Conservation (phyloP, 2,329 filamentous ascomycete species). For the Hymenotorrendiella dingleyae region DNA sequence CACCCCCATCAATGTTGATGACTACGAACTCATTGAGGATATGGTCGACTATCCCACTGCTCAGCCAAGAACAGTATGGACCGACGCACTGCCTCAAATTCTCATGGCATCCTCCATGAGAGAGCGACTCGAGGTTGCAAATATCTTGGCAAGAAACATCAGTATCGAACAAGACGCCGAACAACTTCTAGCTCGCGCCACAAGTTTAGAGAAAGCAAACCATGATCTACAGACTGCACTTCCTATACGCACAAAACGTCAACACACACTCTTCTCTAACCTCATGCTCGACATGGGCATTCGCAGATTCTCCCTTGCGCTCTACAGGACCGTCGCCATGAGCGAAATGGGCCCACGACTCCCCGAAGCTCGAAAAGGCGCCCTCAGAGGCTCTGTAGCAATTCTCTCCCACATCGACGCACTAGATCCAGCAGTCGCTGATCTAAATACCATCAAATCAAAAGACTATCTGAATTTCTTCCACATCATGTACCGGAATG, state of each 20-base stretch:
- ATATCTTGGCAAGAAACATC: conserved; percentile 13
- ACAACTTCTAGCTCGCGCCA: conserved; percentile 8
- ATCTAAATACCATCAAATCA: conserved; percentile 14
- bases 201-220: conserved; percentile 9
- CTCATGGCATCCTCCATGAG: conserved; percentile 10
- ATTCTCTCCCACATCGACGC: conserved; percentile 20
- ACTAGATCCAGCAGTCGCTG: conserved; percentile 18
- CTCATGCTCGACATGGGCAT: conserved; percentile 18
- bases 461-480: conserved; percentile 20
- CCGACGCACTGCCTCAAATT: conserved; percentile 17
- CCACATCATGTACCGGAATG: conserved; percentile 14
- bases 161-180: conserved; percentile 12
- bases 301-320: conserved; percentile 12
- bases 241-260: conserved; percentile 6
- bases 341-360: conserved; percentile 7
- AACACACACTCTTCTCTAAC: conserved; percentile 13
- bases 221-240: conserved; percentile 7
- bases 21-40: conserved; percentile 12
- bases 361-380: conserved; percentile 15
- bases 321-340: conserved; percentile 14
- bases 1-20: conserved; percentile 40
- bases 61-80: conserved; percentile 11
- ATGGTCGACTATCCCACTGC: conserved; percentile 14
- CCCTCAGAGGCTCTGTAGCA: conserved; percentile 14
- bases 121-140: conserved; percentile 12